Percentiles rank a stretch among this genome's conserved stretches.
Conservation (phyloP, 2,329 filamentous ascomycete genomes). For the Onygena corvina region DNA sequence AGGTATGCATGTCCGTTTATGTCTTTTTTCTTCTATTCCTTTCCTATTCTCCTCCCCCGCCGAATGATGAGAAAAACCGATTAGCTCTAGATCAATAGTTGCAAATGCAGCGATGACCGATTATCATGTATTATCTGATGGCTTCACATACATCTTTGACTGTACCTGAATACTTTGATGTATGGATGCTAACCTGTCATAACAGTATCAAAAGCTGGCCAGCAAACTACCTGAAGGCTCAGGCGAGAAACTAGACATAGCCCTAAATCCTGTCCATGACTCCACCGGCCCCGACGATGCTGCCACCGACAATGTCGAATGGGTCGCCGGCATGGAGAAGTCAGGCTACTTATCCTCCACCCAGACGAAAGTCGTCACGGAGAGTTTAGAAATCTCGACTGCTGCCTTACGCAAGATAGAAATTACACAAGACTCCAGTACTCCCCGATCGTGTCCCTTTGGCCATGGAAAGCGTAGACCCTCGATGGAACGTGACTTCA, state of each 20-base stretch:
- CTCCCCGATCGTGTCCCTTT: conserved; percentile 23
- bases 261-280: neutral
- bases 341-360: conserved; percentile 11
- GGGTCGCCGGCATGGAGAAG: conserved; percentile 14
- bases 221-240: conserved; percentile 22
- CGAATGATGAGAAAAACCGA: conserved; percentile 40
- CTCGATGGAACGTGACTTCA: conserved; percentile 78
- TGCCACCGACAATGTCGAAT: conserved; percentile 11
- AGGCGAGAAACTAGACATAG: conserved; percentile 6
- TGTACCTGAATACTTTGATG: conserved; percentile 4
- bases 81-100: conserved; percentile 81
- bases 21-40: conserved; percentile 8
- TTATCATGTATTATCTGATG: conserved; percentile 45
- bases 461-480: conserved; percentile 48
- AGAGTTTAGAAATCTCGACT: conserved; percentile 27
- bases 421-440: conserved; percentile 15
- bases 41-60: conserved; percentile 11
- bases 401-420: conserved; percentile 4
- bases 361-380: conserved; percentile 25
- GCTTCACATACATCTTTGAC: conserved; percentile 22
- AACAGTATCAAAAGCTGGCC: conserved; percentile 29
- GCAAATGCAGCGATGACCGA: conserved; percentile 51
- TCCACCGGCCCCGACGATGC: neutral
- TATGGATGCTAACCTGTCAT: conserved; percentile 21
- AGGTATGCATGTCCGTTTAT: conserved; percentile 25